phyloP scores from a whole-genome alignment of 2,329 filamentous ascomycete genomes.

The Calcarisporium arbuscula region DNA sequence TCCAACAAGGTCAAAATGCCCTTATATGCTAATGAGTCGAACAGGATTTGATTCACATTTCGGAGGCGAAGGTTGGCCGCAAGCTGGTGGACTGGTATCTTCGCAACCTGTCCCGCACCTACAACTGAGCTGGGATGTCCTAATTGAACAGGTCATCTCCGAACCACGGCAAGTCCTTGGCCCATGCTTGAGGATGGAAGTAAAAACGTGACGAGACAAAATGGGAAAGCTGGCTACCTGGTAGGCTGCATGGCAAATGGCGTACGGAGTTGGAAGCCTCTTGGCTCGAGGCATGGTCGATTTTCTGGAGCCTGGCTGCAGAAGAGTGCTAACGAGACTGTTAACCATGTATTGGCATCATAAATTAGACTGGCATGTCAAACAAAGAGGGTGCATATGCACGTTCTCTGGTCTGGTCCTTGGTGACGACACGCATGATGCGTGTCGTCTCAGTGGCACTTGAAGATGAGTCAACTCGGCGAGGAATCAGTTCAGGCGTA shows the following conservation, averaged over 20 bases:
- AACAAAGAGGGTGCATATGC: too few species aligned
- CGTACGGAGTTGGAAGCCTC: slow-evolving; percentile 31
- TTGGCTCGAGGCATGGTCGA: too few species aligned
- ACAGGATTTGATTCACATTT: slow-evolving; percentile 94
- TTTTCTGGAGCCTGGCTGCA: too few species aligned
- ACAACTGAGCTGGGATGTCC: slow-evolving; percentile 44
- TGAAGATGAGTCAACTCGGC: too few species aligned
- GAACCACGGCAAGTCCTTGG: slow-evolving; percentile 17
- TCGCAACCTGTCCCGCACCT: slow-evolving; percentile 90
- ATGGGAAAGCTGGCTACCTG: slow-evolving; percentile 19
- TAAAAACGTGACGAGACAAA: slow-evolving; percentile 9
- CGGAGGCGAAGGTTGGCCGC: slow-evolving; percentile 94
- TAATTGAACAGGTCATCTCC: slow-evolving; percentile 14
- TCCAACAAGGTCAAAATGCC: slow-evolving; percentile 21
- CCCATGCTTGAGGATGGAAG: slow-evolving; percentile 8
- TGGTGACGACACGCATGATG: too few species aligned
- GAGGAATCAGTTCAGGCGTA: too few species aligned
- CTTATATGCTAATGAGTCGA: slow-evolving; percentile 14
- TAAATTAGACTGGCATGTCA: too few species aligned
- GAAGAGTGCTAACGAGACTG: too few species aligned
- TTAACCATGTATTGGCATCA: too few species aligned
- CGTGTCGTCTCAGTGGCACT: too few species aligned
- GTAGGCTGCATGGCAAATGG: slow-evolving; percentile 33
- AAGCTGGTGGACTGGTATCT: slow-evolving; percentile 99
- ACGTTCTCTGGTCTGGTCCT: too few species aligned